Percentiles rank a stretch among this genome's conserved stretches.
These are phyloP conservation scores for Trichosanthes cucumerina DNA, from an alignment of 306 rosid species.

Conservation along the genomic window DNA sequence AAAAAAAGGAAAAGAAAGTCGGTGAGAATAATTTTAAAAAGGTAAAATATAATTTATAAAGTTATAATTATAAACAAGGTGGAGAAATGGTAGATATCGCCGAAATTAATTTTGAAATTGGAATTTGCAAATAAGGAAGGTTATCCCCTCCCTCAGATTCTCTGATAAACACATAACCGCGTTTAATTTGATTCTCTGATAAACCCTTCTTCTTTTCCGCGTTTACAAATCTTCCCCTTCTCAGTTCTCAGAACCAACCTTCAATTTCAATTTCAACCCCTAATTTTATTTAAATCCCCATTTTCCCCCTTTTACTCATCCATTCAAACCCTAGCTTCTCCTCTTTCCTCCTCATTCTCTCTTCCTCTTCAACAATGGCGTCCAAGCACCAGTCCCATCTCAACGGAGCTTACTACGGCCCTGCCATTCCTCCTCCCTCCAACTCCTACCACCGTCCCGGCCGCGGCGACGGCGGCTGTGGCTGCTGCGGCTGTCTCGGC, in stretches of 20 bases:
- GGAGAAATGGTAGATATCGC: not conserved
- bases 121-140: not conserved
- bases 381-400: slow-evolving; percentile 31
- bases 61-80: too few relatives aligned
- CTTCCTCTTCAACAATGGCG: slow-evolving; percentile 23
- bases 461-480: slow-evolving; percentile 27
- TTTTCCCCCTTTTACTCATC: not conserved
- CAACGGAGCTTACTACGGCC: slow-evolving; percentile 84
- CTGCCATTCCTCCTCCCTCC: slow-evolving; percentile 49
- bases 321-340: not conserved
- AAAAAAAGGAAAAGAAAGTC: too few relatives aligned
- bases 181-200: not conserved
- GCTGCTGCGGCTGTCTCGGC: slow-evolving; percentile 21
- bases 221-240: not conserved
- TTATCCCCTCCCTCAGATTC: not conserved
- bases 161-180: not conserved
- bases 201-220: not conserved
- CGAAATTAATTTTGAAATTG: not conserved
- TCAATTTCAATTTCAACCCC: not conserved
- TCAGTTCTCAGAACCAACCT: not conserved
- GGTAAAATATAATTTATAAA: too few relatives aligned
- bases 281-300: not conserved
- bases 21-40: too few relatives aligned
- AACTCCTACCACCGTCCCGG: slow-evolving; percentile 25
- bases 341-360: too few relatives aligned